These are phyloP conservation scores for Elymus sibiricus DNA, from an alignment of 176 grass and related monocot species.

Conservation along the genomic window DNA sequence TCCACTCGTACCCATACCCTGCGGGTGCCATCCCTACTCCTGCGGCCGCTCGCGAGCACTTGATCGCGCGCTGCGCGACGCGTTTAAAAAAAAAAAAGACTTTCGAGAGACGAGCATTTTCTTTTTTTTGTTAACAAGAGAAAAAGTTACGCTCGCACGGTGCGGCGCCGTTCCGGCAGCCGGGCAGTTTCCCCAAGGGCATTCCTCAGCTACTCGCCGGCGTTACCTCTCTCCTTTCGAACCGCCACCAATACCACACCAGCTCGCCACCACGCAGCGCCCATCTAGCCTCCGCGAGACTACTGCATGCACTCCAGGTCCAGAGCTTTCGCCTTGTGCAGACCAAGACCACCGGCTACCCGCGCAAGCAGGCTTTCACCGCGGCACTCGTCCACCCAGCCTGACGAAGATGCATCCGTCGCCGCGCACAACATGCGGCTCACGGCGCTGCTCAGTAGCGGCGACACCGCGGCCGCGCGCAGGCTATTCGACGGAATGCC, in stretches of 20 bases:
- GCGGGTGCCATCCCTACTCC: no score
- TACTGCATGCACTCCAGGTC: slow-evolving; percentile 19
- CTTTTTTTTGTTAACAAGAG: no score
- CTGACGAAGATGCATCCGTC: neutral
- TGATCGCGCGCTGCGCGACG: no score
- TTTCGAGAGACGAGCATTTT: no score
- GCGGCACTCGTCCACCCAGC: neutral
- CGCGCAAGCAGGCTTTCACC: neutral
- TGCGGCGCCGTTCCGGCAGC: neutral
- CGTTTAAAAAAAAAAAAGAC: no score
- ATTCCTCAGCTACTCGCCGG: neutral
- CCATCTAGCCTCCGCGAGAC: neutral
- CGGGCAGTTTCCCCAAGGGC: neutral
- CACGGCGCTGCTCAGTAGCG: neutral
- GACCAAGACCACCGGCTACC: neutral
- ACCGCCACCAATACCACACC: neutral
- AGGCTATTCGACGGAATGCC: slow-evolving; percentile 42
- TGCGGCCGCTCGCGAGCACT: no score
- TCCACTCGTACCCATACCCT: no score
- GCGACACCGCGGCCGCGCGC: slow-evolving; percentile 1
- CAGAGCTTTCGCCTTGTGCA: slow-evolving; percentile 7
- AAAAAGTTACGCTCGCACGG: no score
- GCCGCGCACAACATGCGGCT: neutral
- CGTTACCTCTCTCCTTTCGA: neutral
- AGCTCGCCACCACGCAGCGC: neutral